A percentile compares a stretch with the other conserved stretches of the same genome.
phyloP scores from a whole-genome alignment of 352 stramenopile species.

The Aphanomyces euteiches region DNA sequence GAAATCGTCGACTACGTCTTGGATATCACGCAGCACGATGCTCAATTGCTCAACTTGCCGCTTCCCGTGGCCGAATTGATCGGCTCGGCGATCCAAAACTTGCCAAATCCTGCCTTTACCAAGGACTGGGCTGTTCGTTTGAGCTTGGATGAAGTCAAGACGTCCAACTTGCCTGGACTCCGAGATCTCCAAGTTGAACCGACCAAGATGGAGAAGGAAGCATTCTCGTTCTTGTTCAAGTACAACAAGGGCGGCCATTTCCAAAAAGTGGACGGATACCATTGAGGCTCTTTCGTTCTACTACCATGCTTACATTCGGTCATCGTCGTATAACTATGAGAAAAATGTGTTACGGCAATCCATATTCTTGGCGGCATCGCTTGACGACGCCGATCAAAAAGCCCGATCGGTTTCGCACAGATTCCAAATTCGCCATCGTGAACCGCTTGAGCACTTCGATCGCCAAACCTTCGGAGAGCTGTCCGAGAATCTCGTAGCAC shows the following conservation, averaged over 20 bases:
- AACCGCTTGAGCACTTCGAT: constrained; percentile 76
- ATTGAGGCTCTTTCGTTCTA: constrained; percentile 43
- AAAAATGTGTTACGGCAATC: constrained; percentile 38
- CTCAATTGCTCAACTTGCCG: constrained; percentile 78
- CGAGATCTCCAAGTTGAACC: constrained; percentile 84
- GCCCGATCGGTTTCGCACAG: constrained; percentile 72
- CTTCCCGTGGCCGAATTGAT: constrained; percentile 69
- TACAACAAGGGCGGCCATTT: constrained; percentile 95
- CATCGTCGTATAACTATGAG: not conserved
- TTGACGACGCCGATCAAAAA: constrained; percentile 83
- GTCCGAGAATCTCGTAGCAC: constrained; percentile 74
- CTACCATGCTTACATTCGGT: not conserved
- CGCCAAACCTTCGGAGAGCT: constrained; percentile 65
- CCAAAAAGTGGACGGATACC: constrained; percentile 84
- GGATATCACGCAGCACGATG: constrained; percentile 80
- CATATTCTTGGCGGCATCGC: constrained; percentile 71
- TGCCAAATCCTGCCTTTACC: constrained; percentile 82
- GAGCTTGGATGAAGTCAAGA: constrained; percentile 81
- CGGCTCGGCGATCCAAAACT: constrained; percentile 74
- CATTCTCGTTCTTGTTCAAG: constrained; percentile 93
- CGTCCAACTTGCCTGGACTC: constrained; percentile 64
- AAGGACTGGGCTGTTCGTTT: constrained; percentile 71
- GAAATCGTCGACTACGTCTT: constrained; percentile 97
- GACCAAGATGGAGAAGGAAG: constrained; percentile 92
- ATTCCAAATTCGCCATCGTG: constrained; percentile 59